phyloP scores from a whole-genome alignment of 2,329 filamentous ascomycete genomes.

The Aspergillus novoparasiticus region DNA sequence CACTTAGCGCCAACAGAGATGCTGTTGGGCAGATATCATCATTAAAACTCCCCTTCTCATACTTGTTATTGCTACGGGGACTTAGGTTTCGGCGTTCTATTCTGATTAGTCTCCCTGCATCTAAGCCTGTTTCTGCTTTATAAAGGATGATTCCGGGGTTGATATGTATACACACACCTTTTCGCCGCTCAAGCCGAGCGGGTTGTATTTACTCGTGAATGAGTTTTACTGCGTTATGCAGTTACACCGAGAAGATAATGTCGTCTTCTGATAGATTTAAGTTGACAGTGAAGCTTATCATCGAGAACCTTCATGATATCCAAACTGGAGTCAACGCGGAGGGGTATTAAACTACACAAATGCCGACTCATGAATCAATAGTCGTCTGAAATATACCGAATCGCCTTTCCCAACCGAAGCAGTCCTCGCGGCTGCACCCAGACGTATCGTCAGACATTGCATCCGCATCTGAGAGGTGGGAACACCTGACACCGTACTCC shows the following conservation, averaged over 20 bases:
- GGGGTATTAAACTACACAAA: slow-evolving; percentile 1
- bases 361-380: slow-evolving; percentile 43
- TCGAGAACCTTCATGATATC: not conserved
- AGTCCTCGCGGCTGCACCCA: slow-evolving; percentile 45
- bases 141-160: not conserved
- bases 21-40: not conserved
- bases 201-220: not conserved
- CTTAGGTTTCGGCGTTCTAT: slow-evolving; percentile 3
- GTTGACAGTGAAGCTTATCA: not conserved
- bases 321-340: not conserved
- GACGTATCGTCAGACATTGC: slow-evolving; percentile 5
- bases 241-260: not conserved
- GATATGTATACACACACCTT: not conserved
- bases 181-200: not conserved
- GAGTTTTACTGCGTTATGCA: not conserved
- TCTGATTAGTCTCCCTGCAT: not conserved
- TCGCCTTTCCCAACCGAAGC: slow-evolving; percentile 61
- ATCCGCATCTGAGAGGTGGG: slow-evolving; percentile 39
- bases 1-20: not conserved
- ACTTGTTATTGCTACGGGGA: not conserved
- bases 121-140: not conserved
- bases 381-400: slow-evolving; percentile 68
- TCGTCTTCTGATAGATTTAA: not conserved
- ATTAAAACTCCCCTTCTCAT: not conserved
- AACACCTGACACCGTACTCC: slow-evolving; percentile 65